Evolutionary conservation across 352 stramenopile genomes (phyloP).

Genomic region (Phytophthora cactorum): DNA sequence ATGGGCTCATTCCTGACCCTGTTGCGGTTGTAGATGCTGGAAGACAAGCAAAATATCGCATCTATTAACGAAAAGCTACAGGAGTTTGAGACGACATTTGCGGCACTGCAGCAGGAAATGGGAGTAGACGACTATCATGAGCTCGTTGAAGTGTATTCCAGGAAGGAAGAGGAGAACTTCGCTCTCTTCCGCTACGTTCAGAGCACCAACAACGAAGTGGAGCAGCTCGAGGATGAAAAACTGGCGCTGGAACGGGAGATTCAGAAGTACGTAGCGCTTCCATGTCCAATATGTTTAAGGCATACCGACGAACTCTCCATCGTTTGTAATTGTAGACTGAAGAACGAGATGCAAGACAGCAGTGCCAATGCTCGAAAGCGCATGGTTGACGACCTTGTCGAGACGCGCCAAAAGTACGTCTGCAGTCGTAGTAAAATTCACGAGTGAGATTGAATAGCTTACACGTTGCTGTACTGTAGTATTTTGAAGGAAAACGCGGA

Average conservation of each 20-base stretch:
- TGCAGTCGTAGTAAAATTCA: not conserved
- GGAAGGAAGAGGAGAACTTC: slow-evolving; percentile 84
- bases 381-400: slow-evolving; percentile 76
- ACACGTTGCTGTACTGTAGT: slow-evolving; percentile 29
- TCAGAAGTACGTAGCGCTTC: slow-evolving; percentile 45
- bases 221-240: slow-evolving; percentile 87
- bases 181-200: slow-evolving; percentile 83
- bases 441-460: not conserved
- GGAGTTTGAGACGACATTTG: slow-evolving; percentile 77
- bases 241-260: slow-evolving; percentile 58
- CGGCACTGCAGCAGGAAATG: slow-evolving; percentile 66
- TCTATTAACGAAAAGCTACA: slow-evolving; percentile 76
- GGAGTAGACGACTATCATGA: slow-evolving; percentile 70
- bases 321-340: slow-evolving; percentile 37
- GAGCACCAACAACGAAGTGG: slow-evolving; percentile 79
- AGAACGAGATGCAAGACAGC: slow-evolving; percentile 69
- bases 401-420: slow-evolving; percentile 69
- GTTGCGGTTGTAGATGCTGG: slow-evolving; percentile 49
- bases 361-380: slow-evolving; percentile 70
- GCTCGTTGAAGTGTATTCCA: slow-evolving; percentile 63
- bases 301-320: not conserved
- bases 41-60: slow-evolving; percentile 74
- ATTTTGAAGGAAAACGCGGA: slow-evolving; percentile 82
- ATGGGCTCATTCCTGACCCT: not conserved
- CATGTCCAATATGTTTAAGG: not conserved